Percentiles rank a stretch among this genome's conserved stretches.
Evolutionary conservation across 2,329 filamentous ascomycete species (phyloP).

Genomic region (Calcarisporium arbuscula): DNA sequence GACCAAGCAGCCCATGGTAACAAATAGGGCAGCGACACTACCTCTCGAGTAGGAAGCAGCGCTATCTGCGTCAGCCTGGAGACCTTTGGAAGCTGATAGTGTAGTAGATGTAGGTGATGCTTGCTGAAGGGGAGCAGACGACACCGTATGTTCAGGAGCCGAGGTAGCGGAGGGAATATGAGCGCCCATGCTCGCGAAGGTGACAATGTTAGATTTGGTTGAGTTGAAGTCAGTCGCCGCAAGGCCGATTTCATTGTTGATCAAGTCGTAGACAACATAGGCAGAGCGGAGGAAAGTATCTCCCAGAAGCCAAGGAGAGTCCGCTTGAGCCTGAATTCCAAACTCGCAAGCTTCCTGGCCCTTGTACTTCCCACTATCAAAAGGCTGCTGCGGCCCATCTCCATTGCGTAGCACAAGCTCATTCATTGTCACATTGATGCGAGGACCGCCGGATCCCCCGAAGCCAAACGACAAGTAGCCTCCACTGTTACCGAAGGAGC

Average conservation of each 20-base stretch:
- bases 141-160: constrained; percentile 32
- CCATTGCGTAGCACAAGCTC: constrained; percentile 47
- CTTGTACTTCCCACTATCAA: constrained; percentile 33
- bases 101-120: constrained; percentile 13
- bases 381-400: constrained; percentile 24
- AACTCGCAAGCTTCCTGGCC: constrained; percentile 47
- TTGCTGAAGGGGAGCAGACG: constrained; percentile 12
- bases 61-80: constrained; percentile 17
- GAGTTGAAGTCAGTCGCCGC: constrained; percentile 51
- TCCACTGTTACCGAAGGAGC: constrained; percentile 34
- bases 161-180: constrained; percentile 43
- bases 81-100: constrained; percentile 24
- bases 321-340: constrained; percentile 46
- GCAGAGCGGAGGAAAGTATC: constrained; percentile 55
- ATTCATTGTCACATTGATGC: constrained; percentile 47
- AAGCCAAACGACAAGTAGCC: constrained; percentile 51
- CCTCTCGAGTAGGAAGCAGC: no score
- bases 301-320: constrained; percentile 41
- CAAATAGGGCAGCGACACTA: no score
- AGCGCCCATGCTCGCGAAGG: constrained; percentile 43
- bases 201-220: constrained; percentile 40
- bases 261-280: constrained; percentile 54
- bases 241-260: constrained; percentile 50
- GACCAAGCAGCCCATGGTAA: no score
- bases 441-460: constrained; percentile 39